Conservation (phyloP, 306 rosid genomes). For the Vigna unguiculata region DNA sequence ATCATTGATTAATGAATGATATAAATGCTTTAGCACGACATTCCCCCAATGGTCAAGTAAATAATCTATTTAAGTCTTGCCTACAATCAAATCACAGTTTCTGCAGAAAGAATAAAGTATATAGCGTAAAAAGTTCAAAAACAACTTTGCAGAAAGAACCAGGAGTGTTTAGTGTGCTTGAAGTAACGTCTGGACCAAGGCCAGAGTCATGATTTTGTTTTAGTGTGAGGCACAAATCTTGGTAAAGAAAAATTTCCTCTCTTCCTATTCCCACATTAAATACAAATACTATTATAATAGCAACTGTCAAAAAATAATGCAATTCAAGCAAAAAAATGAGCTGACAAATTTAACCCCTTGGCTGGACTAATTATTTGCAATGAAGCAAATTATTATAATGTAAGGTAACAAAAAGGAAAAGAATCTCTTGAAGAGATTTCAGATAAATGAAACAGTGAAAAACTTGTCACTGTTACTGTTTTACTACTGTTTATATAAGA, state of each 20-base stretch:
- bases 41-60: conserved; percentile 65
- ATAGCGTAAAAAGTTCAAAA: conserved; percentile 39
- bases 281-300: conserved; percentile 11
- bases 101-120: conserved; percentile 39
- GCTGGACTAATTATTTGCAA: neutral
- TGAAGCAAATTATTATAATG: neutral
- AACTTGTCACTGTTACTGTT: no score
- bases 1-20: conserved; percentile 63
- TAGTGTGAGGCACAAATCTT: neutral
- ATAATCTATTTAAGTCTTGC: conserved; percentile 49
- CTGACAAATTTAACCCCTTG: neutral
- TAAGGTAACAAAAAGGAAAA: neutral
- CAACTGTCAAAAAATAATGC: neutral
- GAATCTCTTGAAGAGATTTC: no score
- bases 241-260: neutral
- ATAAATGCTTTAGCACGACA: conserved; percentile 55
- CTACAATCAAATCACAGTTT: conserved; percentile 50
- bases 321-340: no score
- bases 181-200: conserved; percentile 24
- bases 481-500: no score
- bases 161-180: conserved; percentile 24
- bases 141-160: conserved; percentile 40
- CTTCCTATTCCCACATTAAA: neutral
- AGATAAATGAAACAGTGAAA: no score
- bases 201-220: conserved; percentile 24